Percentiles rank a stretch among this genome's conserved stretches.
phyloP scores from a whole-genome alignment of 768 basidiomycete species.

The Lentinula boryana region DNA sequence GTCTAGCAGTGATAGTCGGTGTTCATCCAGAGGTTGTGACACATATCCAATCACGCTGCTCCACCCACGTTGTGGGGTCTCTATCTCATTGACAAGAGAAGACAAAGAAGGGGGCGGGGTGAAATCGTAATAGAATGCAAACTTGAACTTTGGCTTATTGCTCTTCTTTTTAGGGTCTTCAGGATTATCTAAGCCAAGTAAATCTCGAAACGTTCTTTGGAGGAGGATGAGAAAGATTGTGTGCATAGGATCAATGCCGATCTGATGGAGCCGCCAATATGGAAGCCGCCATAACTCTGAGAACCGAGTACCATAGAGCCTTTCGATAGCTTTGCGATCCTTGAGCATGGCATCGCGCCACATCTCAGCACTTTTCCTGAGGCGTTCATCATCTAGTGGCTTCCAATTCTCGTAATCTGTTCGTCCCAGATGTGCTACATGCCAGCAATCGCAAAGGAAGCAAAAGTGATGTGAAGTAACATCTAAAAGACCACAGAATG shows the following conservation, averaged over 20 bases:
- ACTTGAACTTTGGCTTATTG: not conserved
- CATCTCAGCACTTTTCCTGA: conserved; percentile 13
- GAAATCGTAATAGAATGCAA: not conserved
- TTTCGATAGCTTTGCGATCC: conserved; percentile 10
- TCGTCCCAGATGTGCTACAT: not conserved
- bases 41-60: not conserved
- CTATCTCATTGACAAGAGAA: not conserved
- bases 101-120: not conserved
- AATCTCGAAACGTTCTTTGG: not conserved
- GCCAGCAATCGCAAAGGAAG: not conserved
- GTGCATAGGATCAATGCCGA: conserved; percentile 32
- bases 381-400: conserved; percentile 1
- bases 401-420: conserved; percentile 13
- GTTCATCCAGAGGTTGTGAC: not conserved
- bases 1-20: not conserved
- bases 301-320: conserved; percentile 19
- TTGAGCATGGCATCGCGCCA: conserved; percentile 14
- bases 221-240: conserved; percentile 1
- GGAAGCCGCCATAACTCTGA: conserved; percentile 22
- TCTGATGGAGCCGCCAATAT: conserved; percentile 28
- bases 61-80: too few relatives aligned
- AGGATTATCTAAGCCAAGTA: not conserved
- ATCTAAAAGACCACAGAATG: not conserved
- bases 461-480: not conserved
- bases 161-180: not conserved